phyloP scores from a whole-genome alignment of 768 basidiomycete species.

The Tricholoma flavovirens region DNA sequence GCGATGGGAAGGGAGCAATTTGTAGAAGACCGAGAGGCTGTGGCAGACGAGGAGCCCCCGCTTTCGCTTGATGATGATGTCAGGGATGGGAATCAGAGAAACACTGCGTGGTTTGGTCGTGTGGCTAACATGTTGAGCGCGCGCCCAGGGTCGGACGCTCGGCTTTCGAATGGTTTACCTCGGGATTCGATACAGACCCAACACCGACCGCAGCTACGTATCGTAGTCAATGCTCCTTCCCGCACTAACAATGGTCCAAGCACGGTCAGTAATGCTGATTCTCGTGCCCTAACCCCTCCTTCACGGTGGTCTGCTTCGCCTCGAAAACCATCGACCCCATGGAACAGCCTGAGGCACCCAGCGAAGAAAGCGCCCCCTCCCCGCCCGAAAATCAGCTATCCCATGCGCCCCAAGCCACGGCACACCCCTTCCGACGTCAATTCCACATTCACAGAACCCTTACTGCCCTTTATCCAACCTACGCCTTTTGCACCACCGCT shows the following conservation, averaged over 20 bases:
- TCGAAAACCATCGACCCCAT: constrained; percentile 19
- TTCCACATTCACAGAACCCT: constrained; percentile 19
- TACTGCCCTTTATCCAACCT: constrained; percentile 10
- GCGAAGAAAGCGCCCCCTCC: constrained; percentile 15
- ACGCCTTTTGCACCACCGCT: constrained; percentile 23
- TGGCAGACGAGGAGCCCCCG: constrained; percentile 9
- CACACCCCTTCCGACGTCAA: constrained; percentile 31
- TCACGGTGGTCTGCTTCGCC: constrained; percentile 37
- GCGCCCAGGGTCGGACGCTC: constrained; percentile 9
- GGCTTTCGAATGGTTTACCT: constrained; percentile 6
- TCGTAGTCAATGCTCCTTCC: constrained; percentile 39
- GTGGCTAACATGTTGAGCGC: constrained; percentile 20
- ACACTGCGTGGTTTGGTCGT: constrained; percentile 23
- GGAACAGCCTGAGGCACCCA: constrained; percentile 29
- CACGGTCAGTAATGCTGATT: constrained; percentile 20
- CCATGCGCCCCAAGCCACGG: constrained; percentile 25
- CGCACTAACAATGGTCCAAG: constrained; percentile 16
- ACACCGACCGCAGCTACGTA: constrained; percentile 32
- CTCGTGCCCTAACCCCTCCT: constrained; percentile 15
- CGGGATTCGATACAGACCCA: constrained; percentile 1
- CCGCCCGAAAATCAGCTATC: constrained; percentile 19
- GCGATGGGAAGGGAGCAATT: constrained; percentile 28
- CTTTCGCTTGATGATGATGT: constrained; percentile 7
- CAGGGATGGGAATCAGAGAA: constrained; percentile 11
- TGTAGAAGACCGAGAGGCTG: constrained; percentile 23